A percentile compares a stretch with the other conserved stretches of the same genome.
Evolutionary conservation across 2,329 filamentous ascomycete genomes (phyloP).

Genomic region (Drechslerella stenobrocha): DNA sequence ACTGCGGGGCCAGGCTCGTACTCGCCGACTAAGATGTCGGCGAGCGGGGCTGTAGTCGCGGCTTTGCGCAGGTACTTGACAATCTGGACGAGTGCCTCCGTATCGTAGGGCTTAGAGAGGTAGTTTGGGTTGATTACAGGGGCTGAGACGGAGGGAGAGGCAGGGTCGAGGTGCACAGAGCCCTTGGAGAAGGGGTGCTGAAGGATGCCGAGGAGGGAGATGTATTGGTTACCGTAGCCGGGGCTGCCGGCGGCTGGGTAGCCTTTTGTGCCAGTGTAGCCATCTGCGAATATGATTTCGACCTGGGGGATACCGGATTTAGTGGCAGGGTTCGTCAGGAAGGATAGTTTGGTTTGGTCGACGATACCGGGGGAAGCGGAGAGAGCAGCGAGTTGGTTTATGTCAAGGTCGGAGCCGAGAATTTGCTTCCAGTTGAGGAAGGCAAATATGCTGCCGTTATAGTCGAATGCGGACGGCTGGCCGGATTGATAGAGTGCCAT

Average conservation of each 20-base stretch:
- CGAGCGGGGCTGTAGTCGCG: conserved; percentile 75
- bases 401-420: conserved; percentile 71
- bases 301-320: conserved; percentile 37
- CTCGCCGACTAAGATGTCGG: conserved; percentile 79
- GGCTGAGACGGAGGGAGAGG: conserved; percentile 67
- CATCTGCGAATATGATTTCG: conserved; percentile 41
- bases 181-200: conserved; percentile 57
- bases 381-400: conserved; percentile 11
- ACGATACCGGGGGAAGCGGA: conserved; percentile 21
- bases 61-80: conserved; percentile 76
- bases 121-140: conserved; percentile 85
- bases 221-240: conserved; percentile 36
- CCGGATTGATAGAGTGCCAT: conserved; percentile 38
- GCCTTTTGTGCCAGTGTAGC: conserved; percentile 65
- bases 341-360: conserved; percentile 29
- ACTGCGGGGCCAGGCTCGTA: conserved; percentile 74
- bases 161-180: conserved; percentile 56
- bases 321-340: conserved; percentile 13
- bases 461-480: conserved; percentile 45
- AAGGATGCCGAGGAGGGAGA: conserved; percentile 37
- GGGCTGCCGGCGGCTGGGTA: conserved; percentile 68
- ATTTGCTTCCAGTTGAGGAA: conserved; percentile 96
- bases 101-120: conserved; percentile 83
- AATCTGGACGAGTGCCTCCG: conserved; percentile 77
- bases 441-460: conserved; percentile 70